Percentiles rank a stretch among this genome's conserved stretches.
phyloP scores from a whole-genome alignment of 2,329 filamentous ascomycete genomes.

The Verticillium isaacii region DNA sequence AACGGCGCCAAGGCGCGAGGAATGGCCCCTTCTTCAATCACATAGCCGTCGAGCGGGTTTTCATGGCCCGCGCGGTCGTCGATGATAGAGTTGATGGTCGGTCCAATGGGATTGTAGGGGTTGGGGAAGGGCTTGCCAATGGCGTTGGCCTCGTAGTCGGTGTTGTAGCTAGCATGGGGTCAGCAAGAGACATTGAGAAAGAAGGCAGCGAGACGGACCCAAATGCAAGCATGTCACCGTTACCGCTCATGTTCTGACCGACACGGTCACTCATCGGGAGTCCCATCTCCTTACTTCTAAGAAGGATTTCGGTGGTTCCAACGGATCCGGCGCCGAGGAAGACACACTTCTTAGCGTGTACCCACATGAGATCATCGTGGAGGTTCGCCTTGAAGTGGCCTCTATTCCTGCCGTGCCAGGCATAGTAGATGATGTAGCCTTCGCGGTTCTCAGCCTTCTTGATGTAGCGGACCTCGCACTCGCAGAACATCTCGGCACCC shows the following conservation, averaged over 20 bases:
- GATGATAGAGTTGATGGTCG: slow-evolving; percentile 59
- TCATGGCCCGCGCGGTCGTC: slow-evolving; percentile 48
- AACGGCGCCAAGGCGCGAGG: slow-evolving; percentile 51
- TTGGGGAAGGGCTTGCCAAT: slow-evolving; percentile 47
- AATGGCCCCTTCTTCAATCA: slow-evolving; percentile 60
- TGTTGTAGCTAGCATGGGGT: slow-evolving; percentile 46
- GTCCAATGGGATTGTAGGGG: slow-evolving; percentile 49
- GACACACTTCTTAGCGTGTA: slow-evolving; percentile 59
- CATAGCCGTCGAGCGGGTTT: slow-evolving; percentile 56
- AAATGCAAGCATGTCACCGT: slow-evolving; percentile 62
- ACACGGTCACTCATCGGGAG: slow-evolving; percentile 52
- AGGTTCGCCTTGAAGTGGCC: slow-evolving; percentile 49
- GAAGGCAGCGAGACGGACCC: slow-evolving; percentile 32
- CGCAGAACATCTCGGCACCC: slow-evolving; percentile 68
- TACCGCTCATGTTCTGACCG: slow-evolving; percentile 59
- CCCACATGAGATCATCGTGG: slow-evolving; percentile 60
- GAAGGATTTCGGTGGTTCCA: slow-evolving; percentile 61
- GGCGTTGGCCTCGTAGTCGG: slow-evolving; percentile 49
- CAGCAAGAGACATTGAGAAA: slow-evolving; percentile 5
- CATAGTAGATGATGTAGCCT: slow-evolving; percentile 61
- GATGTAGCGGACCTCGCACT: slow-evolving; percentile 61
- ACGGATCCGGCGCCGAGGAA: slow-evolving; percentile 63
- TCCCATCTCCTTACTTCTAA: slow-evolving; percentile 55
- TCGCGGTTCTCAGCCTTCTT: slow-evolving; percentile 41
- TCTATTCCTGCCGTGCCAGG: slow-evolving; percentile 58